Evolutionary conservation across 345 rosid genomes (phyloP).

Genomic region (Sisymbrium altissimum): DNA sequence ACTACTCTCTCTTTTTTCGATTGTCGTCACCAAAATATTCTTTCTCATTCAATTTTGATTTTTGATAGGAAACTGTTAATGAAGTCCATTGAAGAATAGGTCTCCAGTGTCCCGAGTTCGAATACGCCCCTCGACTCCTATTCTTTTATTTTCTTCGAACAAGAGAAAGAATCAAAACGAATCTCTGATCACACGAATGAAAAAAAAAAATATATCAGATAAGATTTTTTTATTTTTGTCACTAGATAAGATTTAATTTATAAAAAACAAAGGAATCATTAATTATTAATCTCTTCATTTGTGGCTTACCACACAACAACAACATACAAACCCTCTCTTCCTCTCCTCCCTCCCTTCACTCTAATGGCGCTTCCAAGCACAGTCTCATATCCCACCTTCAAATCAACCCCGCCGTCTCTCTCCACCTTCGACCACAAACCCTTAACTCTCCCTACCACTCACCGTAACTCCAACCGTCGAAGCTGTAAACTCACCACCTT

Average conservation of each 20-base stretch:
- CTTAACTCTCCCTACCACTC: background rate
- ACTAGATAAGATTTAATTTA: background rate
- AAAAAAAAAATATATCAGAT: background rate
- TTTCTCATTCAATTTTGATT: no score
- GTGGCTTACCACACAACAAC: background rate
- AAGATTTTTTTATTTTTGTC: background rate
- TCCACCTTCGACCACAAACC: conserved; percentile 26
- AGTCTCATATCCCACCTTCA: conserved; percentile 37
- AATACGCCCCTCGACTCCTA: background rate
- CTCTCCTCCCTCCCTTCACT: background rate
- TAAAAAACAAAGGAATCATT: background rate
- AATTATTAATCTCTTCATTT: conserved; percentile 5
- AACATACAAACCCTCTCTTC: background rate
- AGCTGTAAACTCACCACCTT: conserved; percentile 25
- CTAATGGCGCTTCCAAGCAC: conserved; percentile 72
- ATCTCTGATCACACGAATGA: no score
- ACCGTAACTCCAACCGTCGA: conserved; percentile 6
- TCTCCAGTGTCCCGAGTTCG: background rate
- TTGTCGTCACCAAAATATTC: no score
- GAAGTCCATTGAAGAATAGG: background rate
- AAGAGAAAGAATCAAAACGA: no score
- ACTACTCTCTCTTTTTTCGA: no score
- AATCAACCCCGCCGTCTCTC: conserved; percentile 19
- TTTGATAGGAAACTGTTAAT: background rate
- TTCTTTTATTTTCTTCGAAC: background rate